These are phyloP conservation scores for Phytopythium kandeliae DNA, from an alignment of 352 stramenopile species.

Conservation along the genomic window DNA sequence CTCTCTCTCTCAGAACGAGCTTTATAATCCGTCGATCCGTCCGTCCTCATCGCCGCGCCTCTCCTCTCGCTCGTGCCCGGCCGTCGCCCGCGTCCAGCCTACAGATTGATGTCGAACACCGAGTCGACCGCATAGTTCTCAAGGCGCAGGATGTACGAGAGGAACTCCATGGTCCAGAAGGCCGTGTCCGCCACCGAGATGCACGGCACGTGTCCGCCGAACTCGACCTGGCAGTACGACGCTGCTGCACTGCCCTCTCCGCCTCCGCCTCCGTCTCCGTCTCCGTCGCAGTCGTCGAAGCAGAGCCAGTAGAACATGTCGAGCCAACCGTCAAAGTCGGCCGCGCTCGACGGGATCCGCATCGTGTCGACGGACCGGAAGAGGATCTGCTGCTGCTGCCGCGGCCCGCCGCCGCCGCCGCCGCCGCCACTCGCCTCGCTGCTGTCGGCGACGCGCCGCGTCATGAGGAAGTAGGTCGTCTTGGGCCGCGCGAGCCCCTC, in stretches of 20 bases:
- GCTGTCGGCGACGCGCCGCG: slow-evolving; percentile 8
- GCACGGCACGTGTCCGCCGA: slow-evolving; percentile 15
- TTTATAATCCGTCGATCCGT: too few species aligned
- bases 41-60: background rate
- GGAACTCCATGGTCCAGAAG: slow-evolving; percentile 31
- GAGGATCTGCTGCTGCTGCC: slow-evolving; percentile 19
- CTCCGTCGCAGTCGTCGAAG: slow-evolving; percentile 12
- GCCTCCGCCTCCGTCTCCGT: background rate
- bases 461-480: slow-evolving; percentile 31
- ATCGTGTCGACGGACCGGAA: slow-evolving; percentile 26
- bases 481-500: slow-evolving; percentile 17
- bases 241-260: background rate
- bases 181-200: slow-evolving; percentile 17
- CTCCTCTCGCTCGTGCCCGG: too few species aligned
- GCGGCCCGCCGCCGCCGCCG: background rate
- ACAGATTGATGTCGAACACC: slow-evolving; percentile 17
- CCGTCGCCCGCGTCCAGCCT: too few species aligned
- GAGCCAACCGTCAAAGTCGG: slow-evolving; percentile 12
- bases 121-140: slow-evolving; percentile 23
- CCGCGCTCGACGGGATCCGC: slow-evolving; percentile 14
- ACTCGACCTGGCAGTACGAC: slow-evolving; percentile 15
- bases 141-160: slow-evolving; percentile 20
- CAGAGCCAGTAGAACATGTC: slow-evolving; percentile 35
- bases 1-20: too few species aligned
- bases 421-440: slow-evolving; percentile 1